Evolutionary conservation across 345 rosid genomes (phyloP).

Genomic region (Hypericum perforatum): DNA sequence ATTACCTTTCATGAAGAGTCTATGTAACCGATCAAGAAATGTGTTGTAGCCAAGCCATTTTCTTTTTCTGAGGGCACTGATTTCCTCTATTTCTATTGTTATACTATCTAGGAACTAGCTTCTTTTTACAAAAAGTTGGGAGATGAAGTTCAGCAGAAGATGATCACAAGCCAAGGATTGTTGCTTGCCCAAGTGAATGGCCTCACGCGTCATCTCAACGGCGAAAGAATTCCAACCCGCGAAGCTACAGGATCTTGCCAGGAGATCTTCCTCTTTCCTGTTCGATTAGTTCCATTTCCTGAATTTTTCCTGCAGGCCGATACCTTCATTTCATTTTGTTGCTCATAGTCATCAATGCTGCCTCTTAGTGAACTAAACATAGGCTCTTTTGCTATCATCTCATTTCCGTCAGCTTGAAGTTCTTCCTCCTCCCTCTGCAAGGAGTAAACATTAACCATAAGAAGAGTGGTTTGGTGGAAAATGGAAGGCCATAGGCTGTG

Average conservation of each 20-base stretch:
- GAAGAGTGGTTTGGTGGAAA: neutral
- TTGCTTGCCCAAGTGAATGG: too few species aligned
- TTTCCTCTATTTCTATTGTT: too few species aligned
- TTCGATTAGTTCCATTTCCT: constrained; percentile 39
- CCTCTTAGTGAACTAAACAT: constrained; percentile 25
- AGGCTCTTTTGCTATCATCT: constrained; percentile 30
- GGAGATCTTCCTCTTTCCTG: constrained; percentile 81
- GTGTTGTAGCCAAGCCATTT: too few species aligned
- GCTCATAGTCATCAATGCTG: constrained; percentile 45
- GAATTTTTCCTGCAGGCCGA: constrained; percentile 42
- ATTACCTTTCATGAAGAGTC: too few species aligned
- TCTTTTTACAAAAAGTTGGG: too few species aligned
- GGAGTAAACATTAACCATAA: constrained; percentile 9
- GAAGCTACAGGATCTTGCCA: constrained; percentile 95
- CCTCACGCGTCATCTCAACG: neutral
- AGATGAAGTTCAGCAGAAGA: too few species aligned
- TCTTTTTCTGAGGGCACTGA: too few species aligned
- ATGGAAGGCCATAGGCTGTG: neutral
- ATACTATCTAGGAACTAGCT: too few species aligned
- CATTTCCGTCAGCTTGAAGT: constrained; percentile 27
- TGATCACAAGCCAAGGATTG: too few species aligned
- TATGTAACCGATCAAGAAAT: too few species aligned
- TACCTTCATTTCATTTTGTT: constrained; percentile 35
- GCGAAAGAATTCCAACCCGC: constrained; percentile 36
- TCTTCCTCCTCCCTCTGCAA: constrained; percentile 80